These are phyloP conservation scores for Isatis tinctoria DNA, from an alignment of 345 rosid species.

Conservation along the genomic window DNA sequence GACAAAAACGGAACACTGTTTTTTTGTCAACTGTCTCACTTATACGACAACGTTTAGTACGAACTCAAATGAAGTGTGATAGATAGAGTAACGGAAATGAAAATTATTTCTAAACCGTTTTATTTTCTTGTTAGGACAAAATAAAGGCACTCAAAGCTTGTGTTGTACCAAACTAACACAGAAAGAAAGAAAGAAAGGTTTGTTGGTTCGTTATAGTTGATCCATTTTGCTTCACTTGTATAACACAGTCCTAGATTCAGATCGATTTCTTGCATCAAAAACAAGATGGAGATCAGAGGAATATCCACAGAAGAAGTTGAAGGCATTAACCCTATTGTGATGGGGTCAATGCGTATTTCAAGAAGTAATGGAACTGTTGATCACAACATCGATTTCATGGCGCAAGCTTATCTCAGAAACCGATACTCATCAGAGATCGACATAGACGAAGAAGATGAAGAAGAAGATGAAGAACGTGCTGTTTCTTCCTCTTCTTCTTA, in stretches of 20 bases:
- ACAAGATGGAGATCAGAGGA: background rate
- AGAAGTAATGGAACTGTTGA: background rate
- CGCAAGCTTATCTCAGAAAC: background rate
- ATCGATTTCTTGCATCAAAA: background rate
- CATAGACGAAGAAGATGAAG: background rate
- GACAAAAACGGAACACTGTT: background rate
- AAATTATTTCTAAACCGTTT: background rate
- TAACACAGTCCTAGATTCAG: background rate
- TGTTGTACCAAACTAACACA: background rate
- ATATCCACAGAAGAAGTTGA: background rate
- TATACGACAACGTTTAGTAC: slow-evolving; percentile 7
- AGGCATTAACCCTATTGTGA: background rate
- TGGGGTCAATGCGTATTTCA: background rate
- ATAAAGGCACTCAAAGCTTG: background rate
- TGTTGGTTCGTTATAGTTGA: background rate
- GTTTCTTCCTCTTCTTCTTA: background rate
- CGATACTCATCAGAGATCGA: background rate
- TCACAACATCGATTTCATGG: background rate
- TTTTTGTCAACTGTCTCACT: background rate
- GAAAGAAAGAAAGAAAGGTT: background rate
- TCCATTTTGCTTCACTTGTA: background rate
- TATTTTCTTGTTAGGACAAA: background rate
- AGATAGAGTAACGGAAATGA: background rate
- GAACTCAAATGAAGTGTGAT: background rate
- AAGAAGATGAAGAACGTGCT: background rate